A percentile compares a stretch with the other conserved stretches of the same genome.
Evolutionary conservation across 2,329 filamentous ascomycete species (phyloP).

Genomic region (Kalaharituber pfeilii): DNA sequence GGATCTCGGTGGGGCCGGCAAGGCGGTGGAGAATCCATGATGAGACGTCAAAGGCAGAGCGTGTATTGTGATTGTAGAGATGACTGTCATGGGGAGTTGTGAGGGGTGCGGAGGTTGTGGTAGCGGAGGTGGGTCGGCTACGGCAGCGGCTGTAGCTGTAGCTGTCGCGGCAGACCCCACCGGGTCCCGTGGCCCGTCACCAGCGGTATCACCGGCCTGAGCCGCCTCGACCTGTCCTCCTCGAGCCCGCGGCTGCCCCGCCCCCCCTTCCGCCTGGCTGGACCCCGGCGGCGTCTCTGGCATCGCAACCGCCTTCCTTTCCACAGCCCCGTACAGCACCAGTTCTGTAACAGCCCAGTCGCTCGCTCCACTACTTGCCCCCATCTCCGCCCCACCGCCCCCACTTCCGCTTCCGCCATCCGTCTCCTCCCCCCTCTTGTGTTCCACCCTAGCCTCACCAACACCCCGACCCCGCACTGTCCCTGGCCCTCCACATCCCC

Average conservation of each 20-base stretch:
- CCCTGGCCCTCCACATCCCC: too few relatives aligned
- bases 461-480: conserved; percentile 19
- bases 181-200: background rate
- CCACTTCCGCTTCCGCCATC: conserved; percentile 6
- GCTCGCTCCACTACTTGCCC: too few relatives aligned
- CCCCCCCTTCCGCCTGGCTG: background rate
- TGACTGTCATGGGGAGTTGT: too few relatives aligned
- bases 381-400: conserved; percentile 5
- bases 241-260: background rate
- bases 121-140: too few relatives aligned
- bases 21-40: conserved; percentile 2
- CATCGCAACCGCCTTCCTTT: conserved; percentile 9
- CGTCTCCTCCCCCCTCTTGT: conserved; percentile 16
- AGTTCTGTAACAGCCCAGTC: conserved; percentile 19
- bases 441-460: conserved; percentile 14
- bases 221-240: background rate
- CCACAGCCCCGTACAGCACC: conserved; percentile 16
- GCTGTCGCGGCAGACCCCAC: background rate
- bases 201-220: background rate
- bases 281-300: conserved; percentile 6
- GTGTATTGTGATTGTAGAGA: conserved; percentile 12
- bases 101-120: too few relatives aligned
- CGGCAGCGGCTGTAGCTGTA: too few relatives aligned
- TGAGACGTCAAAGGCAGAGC: conserved; percentile 18
- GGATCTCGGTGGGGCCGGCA: background rate